phyloP scores from a whole-genome alignment of 179 eudicot species.

The Patellifolia procumbens region DNA sequence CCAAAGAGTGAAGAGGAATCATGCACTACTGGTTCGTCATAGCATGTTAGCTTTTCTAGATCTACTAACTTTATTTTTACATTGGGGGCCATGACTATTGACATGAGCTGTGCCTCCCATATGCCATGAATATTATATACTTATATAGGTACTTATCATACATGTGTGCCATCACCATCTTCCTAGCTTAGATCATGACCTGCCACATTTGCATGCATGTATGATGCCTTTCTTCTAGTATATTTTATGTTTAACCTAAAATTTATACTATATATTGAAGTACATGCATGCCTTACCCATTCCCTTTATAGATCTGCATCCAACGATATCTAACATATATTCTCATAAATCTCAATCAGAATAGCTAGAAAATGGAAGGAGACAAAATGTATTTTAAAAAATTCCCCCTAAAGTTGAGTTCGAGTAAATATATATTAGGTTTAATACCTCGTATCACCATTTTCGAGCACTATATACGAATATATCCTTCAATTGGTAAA shows the following conservation, averaged over 20 bases:
- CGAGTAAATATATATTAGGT: too few relatives aligned
- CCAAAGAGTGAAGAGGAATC: conserved; percentile 3
- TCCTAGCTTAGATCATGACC: conserved; percentile 11
- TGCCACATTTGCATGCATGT: conserved; percentile 7
- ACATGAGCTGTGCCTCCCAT: conserved; percentile 11
- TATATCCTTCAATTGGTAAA: too few relatives aligned
- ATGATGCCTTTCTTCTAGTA: conserved; percentile 1
- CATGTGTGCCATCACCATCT: conserved; percentile 2
- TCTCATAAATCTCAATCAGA: neutral
- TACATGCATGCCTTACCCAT: neutral
- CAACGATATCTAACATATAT: neutral
- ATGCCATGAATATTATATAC: conserved; percentile 1
- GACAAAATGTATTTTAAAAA: too few relatives aligned
- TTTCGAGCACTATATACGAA: too few relatives aligned
- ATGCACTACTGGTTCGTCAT: neutral
- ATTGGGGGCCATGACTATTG: too few relatives aligned
- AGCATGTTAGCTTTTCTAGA: neutral
- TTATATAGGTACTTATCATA: neutral
- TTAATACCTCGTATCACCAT: too few relatives aligned
- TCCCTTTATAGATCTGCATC: neutral
- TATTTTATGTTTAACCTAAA: neutral
- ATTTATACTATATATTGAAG: neutral
- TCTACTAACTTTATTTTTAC: neutral
- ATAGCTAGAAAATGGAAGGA: too few relatives aligned
- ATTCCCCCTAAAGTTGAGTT: too few relatives aligned